Percentiles rank a stretch among this genome's conserved stretches.
phyloP scores from a whole-genome alignment of 495 filamentous ascomycete species.

The Hamigera avellanea region DNA sequence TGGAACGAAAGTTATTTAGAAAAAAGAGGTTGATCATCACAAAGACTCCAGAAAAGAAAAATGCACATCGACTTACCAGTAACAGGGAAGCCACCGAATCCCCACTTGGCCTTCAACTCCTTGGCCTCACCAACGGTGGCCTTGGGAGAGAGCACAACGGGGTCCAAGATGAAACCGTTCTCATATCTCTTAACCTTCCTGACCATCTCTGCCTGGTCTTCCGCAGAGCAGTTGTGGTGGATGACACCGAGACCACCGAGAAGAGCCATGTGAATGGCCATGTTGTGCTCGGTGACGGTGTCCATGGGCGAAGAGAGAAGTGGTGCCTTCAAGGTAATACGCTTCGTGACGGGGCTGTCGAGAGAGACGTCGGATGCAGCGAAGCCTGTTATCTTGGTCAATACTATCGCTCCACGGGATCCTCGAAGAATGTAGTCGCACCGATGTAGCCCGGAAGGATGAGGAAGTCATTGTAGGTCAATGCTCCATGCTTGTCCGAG shows the following conservation, averaged over 20 bases:
- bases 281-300: slow-evolving; percentile 96
- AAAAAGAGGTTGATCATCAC: slow-evolving; percentile 63
- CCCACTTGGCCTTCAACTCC: slow-evolving; percentile 91
- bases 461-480: slow-evolving; percentile 76
- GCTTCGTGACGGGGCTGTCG: slow-evolving; percentile 86
- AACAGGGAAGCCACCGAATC: slow-evolving; percentile 96
- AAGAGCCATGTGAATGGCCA: slow-evolving; percentile 98
- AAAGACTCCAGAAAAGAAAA: slow-evolving; percentile 15
- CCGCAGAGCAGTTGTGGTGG: slow-evolving; percentile 95
- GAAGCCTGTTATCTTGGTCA: slow-evolving; percentile 46
- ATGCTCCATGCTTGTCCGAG: slow-evolving; percentile 74
- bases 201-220: slow-evolving; percentile 97
- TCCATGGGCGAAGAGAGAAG: slow-evolving; percentile 98
- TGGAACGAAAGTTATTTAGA: slow-evolving; percentile 99
- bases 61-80: slow-evolving; percentile 61
- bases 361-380: slow-evolving; percentile 80
- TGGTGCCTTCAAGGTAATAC: slow-evolving; percentile 86
- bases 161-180: slow-evolving; percentile 97
- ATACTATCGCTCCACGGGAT: slow-evolving; percentile 16
- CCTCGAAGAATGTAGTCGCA: slow-evolving; percentile 20
- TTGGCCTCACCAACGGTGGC: slow-evolving; percentile 89
- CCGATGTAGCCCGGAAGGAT: slow-evolving; percentile 56
- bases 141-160: slow-evolving; percentile 77
- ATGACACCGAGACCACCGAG: slow-evolving; percentile 95
- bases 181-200: slow-evolving; percentile 98